Conservation (phyloP, 257 asterid species). For the Solanum chiquidenum region DNA sequence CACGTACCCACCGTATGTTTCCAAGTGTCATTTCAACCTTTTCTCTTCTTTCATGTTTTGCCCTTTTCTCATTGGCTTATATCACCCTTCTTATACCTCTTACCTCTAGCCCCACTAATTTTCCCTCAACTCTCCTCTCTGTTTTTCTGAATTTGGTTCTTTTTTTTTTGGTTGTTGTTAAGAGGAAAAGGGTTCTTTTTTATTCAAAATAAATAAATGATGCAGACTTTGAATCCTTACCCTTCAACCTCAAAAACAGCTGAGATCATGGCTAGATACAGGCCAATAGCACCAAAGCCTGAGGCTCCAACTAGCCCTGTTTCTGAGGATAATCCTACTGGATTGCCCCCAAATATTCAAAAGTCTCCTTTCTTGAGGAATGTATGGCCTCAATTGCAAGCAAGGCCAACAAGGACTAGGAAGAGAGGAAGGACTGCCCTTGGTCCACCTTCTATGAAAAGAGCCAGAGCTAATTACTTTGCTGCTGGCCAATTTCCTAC, state of each 20-base stretch:
- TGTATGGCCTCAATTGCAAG: constrained; percentile 79
- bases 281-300: constrained; percentile 95
- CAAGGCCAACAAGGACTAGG: constrained; percentile 74
- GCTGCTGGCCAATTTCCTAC: constrained; percentile 24
- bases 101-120: neutral
- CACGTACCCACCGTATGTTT: constrained; percentile 71
- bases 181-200: neutral
- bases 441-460: constrained; percentile 42
- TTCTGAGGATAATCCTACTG: constrained; percentile 10
- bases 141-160: neutral
- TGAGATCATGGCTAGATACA: constrained; percentile 77
- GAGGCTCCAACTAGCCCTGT: constrained; percentile 17
- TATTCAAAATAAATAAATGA: constrained; percentile 13
- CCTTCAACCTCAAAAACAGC: constrained; percentile 56
- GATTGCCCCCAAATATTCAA: constrained; percentile 37
- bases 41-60: constrained; percentile 35
- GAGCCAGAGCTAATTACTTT: constrained; percentile 27
- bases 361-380: constrained; percentile 57
- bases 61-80: constrained; percentile 48
- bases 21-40: constrained; percentile 52
- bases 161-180: neutral
- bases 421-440: constrained; percentile 68
- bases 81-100: constrained; percentile 15
- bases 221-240: constrained; percentile 51
- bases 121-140: neutral